These are phyloP conservation scores for Pseudogymnoascus sp. DNA, from an alignment of 2,329 filamentous ascomycete species.

Conservation along the genomic window DNA sequence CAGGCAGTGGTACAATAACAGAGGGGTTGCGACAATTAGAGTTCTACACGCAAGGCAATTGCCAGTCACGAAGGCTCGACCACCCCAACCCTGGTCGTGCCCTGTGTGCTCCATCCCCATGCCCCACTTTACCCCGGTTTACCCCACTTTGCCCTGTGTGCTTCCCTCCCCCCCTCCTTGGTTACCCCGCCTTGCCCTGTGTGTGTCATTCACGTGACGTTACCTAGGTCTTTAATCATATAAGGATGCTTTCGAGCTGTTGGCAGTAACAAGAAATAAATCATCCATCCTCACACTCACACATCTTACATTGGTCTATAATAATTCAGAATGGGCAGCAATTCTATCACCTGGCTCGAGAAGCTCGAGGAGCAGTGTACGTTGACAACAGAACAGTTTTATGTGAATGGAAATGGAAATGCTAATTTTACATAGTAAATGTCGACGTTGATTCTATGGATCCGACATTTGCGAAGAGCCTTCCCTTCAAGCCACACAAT, in stretches of 20 bases:
- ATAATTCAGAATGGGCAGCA: conserved; percentile 17
- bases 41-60: not conserved
- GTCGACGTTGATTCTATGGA: conserved; percentile 48
- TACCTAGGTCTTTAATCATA: not conserved
- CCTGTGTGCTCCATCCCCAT: not conserved
- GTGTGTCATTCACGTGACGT: not conserved
- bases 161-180: not conserved
- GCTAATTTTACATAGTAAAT: conserved; percentile 32
- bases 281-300: not conserved
- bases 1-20: not conserved
- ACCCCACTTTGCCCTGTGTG: conserved; percentile 9
- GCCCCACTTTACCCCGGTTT: not conserved
- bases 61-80: not conserved
- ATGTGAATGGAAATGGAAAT: not conserved
- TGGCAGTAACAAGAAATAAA: not conserved
- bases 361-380: conserved; percentile 37
- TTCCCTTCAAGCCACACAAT: conserved; percentile 40
- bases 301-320: not conserved
- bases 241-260: not conserved
- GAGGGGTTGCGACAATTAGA: not conserved
- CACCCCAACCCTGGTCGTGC: not conserved
- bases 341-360: conserved; percentile 34
- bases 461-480: conserved; percentile 39
- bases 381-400: conserved; percentile 7
- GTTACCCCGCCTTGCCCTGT: not conserved